Evolutionary conservation across 2,329 filamentous ascomycete species (phyloP), one percentile per base, ranked within the genome.

Genomic region (Colletotrichum sp.): DNA sequence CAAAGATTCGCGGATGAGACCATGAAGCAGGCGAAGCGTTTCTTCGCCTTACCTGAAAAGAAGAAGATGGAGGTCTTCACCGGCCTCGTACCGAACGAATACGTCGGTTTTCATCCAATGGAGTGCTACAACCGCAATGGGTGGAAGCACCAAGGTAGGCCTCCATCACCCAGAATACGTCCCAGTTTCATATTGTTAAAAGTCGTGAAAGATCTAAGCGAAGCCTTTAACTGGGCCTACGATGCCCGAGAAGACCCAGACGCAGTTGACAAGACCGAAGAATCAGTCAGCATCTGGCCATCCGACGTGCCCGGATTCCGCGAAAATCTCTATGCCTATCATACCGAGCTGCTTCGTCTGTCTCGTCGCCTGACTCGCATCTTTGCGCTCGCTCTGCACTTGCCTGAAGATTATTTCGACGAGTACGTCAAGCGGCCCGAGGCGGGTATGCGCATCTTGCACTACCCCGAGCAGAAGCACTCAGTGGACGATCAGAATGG

Each of bases 1-100:
- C 75, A 81, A 75, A 69, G 65, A 55, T 79, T 83, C 76, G 77
- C 81, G 21, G 78, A 82, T 24, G 76, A 73, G 0, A 83, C 86
- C 1, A 84, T 86, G 28, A 32, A 81, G 57, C 85, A 87, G 71
- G 84, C 84, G 1, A 83, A 85, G 32, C 79, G 82, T 2, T 86
- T 89, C 70, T 89, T 89, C 70, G 79, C 83, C 4, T 79, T 88
- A 3, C 83, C 86, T 0, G 80, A 85, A 7, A 84, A 87, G 71
- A 87, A 86, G 77, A 89, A 89, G 77, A 82, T 88, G 73, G 84
- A 88, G 52, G 88, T 89, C 4, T 87, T 86, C 78, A 89, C 84
- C 4, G 83, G 82, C 4, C 77, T 82, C 16, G 80, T 85, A 0
- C 82, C 82, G 1, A 82, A 81, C 24, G 84, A 86, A 63, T 85